Evolutionary conservation across 2,329 filamentous ascomycete genomes (phyloP), one percentile per base, ranked within the genome.

Genomic region (Phialophora expanda): DNA sequence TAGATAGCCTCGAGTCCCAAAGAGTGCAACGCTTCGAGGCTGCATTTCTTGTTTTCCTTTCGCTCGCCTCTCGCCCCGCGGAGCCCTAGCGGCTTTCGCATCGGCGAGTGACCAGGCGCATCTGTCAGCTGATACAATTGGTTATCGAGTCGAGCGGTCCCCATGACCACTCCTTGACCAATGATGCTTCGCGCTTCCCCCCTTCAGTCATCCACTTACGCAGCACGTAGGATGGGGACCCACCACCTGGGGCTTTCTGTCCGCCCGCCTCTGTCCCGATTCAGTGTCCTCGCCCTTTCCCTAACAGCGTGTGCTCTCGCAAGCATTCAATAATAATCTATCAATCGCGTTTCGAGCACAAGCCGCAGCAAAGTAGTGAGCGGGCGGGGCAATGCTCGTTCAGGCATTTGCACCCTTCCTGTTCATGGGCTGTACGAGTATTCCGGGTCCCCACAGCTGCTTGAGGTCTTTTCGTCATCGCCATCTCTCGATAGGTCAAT

Each of bases 41-140:
- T 54, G 46, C 26, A 26, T 41, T 61, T 61, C 58, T 54, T 54
- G 58, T n/a, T 61, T 61, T 41, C 28, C 28, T n/a, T 32, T 32
- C 55, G 32, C 55, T 57, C 55, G 55, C 22, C 12, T 28, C 50
- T 30, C 26, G 17, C 50, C 14, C 32, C 24, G 22, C 48, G 30
- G 17, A 12, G 34, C 14, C 8, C 48, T 60, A 32, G 58, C 32
- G 11, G 48, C 46, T 3, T 38, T 59, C 44, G 30, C n/a, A 9
- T 61, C 64, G 55, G 54, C 64, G 48, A 62, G 41, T 48, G 53
- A 66, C 58, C 51, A 41, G 20, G 41, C 22, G n/a, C 58, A 54
- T 50, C 57, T 57, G 62, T 65, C 62, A 67, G 66, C 66, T 65
- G 66, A 67, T 62, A 24, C 62, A 55, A 67, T 67, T 67, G 66